Base-by-base conservation (phyloP, 192 early-diverging fungal genomes). In the Chytriomyces sp. region DNA sequence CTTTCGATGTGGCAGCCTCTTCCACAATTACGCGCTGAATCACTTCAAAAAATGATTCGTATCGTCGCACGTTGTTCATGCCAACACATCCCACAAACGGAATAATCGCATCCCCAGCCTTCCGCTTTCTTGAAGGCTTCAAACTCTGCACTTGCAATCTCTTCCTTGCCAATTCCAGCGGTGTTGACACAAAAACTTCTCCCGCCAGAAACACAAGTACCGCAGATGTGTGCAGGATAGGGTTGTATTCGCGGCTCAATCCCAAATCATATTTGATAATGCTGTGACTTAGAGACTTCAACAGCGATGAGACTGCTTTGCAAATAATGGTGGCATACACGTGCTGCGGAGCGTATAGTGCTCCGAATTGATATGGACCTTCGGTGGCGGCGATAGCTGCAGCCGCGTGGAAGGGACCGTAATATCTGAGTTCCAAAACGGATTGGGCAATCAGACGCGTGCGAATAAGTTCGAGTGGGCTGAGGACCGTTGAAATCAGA, bases 391-490 rank as follows among this genome's bases (percentile, higher is more conserved):
- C 82, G 26, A 99, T 91, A 3, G 92, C 91, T 6, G 85, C 82
- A 35, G 96, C 85, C 20, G 91, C 94, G 79, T 96, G 90, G 43
- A 93, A 76, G 45, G 91, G 80, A 9, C 95, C 94, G 53, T 82
- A 86, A 85, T 99, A 99, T 78, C 93, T 94, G 59, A 90, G 89
- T 45, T 91, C 87, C 47, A 85, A 61, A 5, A 94, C 53, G 18
- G 35, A 11, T 61, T 74, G 62, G 18, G 23, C 45, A 47, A 74
- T 64, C 24, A 64, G 62, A 93, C 94, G 80, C 24, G 96, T 97
- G 57, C 91, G 89, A 61, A 94, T 89, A 11, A 98, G 83, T 74
- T 99, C 97, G 61, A 99, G 82, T 5, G 97, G 97, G 72, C 92
- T 93, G 59, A 99, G 86, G 47, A 94, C 50, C 64, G 92, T 84